phyloP scores from a whole-genome alignment of 164 flowering plant genomes.

The Tetrastigma voinierianum region DNA sequence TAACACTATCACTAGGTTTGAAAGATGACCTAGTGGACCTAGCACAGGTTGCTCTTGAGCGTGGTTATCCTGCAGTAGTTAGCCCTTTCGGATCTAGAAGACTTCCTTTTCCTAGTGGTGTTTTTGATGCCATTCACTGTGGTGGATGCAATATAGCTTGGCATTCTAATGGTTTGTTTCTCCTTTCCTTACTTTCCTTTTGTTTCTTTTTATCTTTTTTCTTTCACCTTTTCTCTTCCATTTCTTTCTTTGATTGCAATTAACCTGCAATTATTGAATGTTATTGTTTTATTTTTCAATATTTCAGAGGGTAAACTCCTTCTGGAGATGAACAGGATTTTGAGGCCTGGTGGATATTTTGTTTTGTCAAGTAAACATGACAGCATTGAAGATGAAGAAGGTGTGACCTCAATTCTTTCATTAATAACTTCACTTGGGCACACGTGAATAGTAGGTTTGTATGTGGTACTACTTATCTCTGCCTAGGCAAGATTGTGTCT shows the following conservation, averaged over 20 bases:
- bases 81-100: slow-evolving; percentile 66
- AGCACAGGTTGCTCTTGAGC: slow-evolving; percentile 88
- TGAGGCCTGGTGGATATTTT: slow-evolving; percentile 95
- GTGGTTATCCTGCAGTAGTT: slow-evolving; percentile 84
- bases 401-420: slow-evolving; percentile 27
- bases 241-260: neutral
- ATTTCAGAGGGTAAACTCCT: slow-evolving; percentile 77
- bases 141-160: slow-evolving; percentile 70
- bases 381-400: slow-evolving; percentile 78
- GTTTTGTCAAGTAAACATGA: slow-evolving; percentile 71
- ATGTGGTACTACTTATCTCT: too few species aligned
- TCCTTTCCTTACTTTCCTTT: slow-evolving; percentile 1
- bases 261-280: neutral
- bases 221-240: neutral
- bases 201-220: neutral
- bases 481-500: too few species aligned
- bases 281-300: neutral
- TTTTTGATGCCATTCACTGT: slow-evolving; percentile 92
- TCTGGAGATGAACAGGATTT: slow-evolving; percentile 86
- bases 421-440: neutral
- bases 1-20: slow-evolving; percentile 74
- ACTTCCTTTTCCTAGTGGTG: slow-evolving; percentile 91
- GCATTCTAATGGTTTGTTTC: slow-evolving; percentile 79
- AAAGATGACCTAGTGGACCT: slow-evolving; percentile 85
- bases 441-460: neutral